A percentile compares a stretch with the other conserved stretches of the same genome.
These are phyloP conservation scores for Globisporangium barbulae DNA, from an alignment of 352 stramenopile genomes.

Conservation along the genomic window DNA sequence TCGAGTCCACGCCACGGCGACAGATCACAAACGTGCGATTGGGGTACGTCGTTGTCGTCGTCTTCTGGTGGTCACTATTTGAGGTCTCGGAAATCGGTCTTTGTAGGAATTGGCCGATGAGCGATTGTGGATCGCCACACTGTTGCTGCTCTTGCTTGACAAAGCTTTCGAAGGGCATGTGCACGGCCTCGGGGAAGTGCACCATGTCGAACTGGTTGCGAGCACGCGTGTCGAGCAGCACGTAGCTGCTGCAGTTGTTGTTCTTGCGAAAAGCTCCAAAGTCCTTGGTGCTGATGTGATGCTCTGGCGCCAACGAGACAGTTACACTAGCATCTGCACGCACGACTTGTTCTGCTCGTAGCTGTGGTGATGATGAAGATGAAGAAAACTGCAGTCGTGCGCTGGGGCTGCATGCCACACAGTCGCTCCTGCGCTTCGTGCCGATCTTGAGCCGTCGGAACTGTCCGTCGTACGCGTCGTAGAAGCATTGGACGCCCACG, in stretches of 20 bases:
- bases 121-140: constrained; percentile 9
- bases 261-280: constrained; percentile 32
- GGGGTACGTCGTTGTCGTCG: neutral
- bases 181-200: constrained; percentile 64
- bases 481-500: constrained; percentile 64
- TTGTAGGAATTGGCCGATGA: neutral
- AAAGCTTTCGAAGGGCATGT: constrained; percentile 50
- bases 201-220: constrained; percentile 72
- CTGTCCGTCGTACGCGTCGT: constrained; percentile 73
- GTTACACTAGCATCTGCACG: neutral
- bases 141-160: constrained; percentile 20
- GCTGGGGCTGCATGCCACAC: constrained; percentile 27
- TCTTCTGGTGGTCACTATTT: neutral
- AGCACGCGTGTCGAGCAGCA: constrained; percentile 59
- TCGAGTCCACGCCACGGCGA: constrained; percentile 73
- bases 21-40: constrained; percentile 58
- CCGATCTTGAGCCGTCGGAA: constrained; percentile 66
- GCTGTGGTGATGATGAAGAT: neutral
- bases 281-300: constrained; percentile 33
- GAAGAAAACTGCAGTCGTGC: neutral
- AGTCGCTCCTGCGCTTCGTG: constrained; percentile 29
- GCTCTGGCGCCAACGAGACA: constrained; percentile 17
- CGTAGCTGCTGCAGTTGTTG: constrained; percentile 24
- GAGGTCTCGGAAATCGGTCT: neutral
- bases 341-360: neutral